These are phyloP conservation scores for Talaromyces atroroseus DNA, from an alignment of 2,329 filamentous ascomycete species.

Conservation along the genomic window DNA sequence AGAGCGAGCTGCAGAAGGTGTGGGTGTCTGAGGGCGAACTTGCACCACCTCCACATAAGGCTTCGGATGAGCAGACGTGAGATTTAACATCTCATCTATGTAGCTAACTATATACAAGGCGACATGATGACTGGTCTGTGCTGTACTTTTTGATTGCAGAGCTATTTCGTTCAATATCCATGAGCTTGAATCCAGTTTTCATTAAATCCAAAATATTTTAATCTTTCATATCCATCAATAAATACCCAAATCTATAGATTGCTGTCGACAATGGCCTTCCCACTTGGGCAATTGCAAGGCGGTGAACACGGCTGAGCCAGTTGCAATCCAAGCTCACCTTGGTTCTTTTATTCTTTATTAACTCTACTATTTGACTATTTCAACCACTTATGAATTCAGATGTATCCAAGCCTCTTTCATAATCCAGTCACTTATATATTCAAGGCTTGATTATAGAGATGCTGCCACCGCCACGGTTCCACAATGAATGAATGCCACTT, in stretches of 20 bases:
- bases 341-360: no score
- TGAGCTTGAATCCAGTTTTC: no score
- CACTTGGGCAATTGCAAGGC: neutral
- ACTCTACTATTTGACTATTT: neutral
- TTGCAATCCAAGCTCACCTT: no score
- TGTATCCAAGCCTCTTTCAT: neutral
- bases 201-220: neutral
- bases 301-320: neutral
- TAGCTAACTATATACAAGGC: neutral
- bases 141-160: no score
- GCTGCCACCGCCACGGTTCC: no score
- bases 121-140: no score
- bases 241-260: neutral
- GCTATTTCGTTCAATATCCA: no score
- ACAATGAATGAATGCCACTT: neutral
- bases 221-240: neutral
- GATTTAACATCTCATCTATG: neutral
- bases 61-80: constrained; percentile 1
- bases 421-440: no score
- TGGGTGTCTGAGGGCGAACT: constrained; percentile 48
- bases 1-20: constrained; percentile 66
- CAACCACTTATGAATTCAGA: neutral
- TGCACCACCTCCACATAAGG: constrained; percentile 29
- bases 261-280: no score
- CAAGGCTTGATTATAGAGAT: no score